phyloP scores from a whole-genome alignment of 148 eudicot genomes.

The Salicornia ramosissima region DNA sequence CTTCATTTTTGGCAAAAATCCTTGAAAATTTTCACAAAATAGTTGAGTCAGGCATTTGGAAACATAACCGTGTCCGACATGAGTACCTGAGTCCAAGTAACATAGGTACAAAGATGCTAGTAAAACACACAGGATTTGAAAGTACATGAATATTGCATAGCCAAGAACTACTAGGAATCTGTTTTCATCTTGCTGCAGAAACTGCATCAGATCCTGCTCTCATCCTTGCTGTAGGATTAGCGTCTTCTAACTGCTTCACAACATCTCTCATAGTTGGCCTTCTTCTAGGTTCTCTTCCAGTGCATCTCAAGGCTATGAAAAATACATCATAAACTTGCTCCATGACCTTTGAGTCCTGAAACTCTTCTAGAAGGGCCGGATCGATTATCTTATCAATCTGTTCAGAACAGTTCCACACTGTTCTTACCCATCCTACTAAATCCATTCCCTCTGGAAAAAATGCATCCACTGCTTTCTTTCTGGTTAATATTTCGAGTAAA shows the following conservation, averaged over 20 bases:
- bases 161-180: constrained; percentile 9
- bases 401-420: constrained; percentile 40
- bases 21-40: too few relatives aligned
- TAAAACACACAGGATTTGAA: too few relatives aligned
- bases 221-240: constrained; percentile 18
- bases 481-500: constrained; percentile 60
- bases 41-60: too few relatives aligned
- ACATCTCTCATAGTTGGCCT: constrained; percentile 84
- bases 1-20: too few relatives aligned
- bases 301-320: constrained; percentile 61
- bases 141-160: too few relatives aligned
- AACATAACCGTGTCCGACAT: too few relatives aligned
- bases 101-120: too few relatives aligned
- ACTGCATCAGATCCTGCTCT: constrained; percentile 5
- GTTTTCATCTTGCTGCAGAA: background rate
- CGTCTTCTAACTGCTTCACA: constrained; percentile 51
- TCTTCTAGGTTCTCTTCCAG: constrained; percentile 52
- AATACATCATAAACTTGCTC: constrained; percentile 58
- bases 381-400: constrained; percentile 51
- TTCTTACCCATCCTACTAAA: constrained; percentile 51
- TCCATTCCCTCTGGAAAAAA: constrained; percentile 43
- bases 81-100: too few relatives aligned
- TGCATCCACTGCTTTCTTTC: constrained; percentile 52
- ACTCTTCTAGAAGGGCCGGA: constrained; percentile 44
- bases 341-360: constrained; percentile 39